Conservation (phyloP, 371 early-diverging fungal species). For the Rhizopus arrhizus region DNA sequence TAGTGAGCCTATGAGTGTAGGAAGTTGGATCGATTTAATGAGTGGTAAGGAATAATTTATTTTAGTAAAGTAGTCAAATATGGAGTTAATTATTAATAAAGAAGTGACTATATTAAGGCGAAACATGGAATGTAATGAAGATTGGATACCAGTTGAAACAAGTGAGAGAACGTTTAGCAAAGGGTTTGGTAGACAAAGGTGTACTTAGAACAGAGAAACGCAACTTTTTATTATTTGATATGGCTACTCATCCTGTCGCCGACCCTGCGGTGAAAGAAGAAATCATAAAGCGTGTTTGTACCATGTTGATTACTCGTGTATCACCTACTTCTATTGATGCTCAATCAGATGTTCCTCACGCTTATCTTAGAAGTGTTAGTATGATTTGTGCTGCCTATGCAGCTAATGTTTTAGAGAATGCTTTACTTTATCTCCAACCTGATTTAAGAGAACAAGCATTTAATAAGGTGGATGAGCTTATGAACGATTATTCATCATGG, state of each 20-base stretch:
- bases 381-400: constrained; percentile 96
- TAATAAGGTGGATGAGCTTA: constrained; percentile 83
- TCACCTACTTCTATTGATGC: constrained; percentile 43
- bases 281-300: constrained; percentile 78
- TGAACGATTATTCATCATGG: constrained; percentile 83
- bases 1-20: constrained; percentile 76
- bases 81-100: not conserved
- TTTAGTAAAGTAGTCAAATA: not conserved
- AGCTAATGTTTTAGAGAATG: constrained; percentile 94
- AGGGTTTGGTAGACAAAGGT: constrained; percentile 98
- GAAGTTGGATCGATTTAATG: constrained; percentile 94
- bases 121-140: constrained; percentile 97
- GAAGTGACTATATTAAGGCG: constrained; percentile 61
- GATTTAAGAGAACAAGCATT: constrained; percentile 88
- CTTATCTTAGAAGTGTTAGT: constrained; percentile 75
- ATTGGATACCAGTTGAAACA: constrained; percentile 96
- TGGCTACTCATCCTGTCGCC: constrained; percentile 93
- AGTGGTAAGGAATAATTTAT: constrained; percentile 70
- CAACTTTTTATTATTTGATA: constrained; percentile 93
- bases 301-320: constrained; percentile 65
- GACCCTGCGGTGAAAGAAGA: constrained; percentile 86
- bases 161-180: constrained; percentile 94
- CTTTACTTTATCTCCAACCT: constrained; percentile 79
- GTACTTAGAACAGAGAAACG: constrained; percentile 92
- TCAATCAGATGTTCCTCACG: constrained; percentile 49